Conservation (phyloP, 352 stramenopile genomes). For the Thraustochytrium striatum region DNA sequence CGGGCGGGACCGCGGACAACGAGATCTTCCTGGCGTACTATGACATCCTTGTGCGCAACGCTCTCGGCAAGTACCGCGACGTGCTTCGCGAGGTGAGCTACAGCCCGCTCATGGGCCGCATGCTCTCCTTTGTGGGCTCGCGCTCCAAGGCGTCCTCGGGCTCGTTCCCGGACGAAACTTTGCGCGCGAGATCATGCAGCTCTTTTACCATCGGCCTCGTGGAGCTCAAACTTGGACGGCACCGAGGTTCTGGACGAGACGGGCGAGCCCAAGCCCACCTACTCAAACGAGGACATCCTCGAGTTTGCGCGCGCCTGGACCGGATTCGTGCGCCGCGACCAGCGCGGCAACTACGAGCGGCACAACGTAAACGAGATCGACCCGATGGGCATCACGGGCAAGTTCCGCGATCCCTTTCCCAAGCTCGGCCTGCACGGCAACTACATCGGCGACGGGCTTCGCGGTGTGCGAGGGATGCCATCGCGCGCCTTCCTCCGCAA, state of each 20-base stretch:
- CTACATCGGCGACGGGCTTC: slow-evolving; percentile 63
- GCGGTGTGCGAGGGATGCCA: slow-evolving; percentile 61
- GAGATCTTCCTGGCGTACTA: slow-evolving; percentile 63
- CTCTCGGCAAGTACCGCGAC: slow-evolving; percentile 66
- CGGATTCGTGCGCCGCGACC: slow-evolving; percentile 58
- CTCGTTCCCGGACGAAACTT: slow-evolving; percentile 62
- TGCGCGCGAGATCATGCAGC: slow-evolving; percentile 62
- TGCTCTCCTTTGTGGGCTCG: slow-evolving; percentile 60
- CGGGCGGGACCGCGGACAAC: slow-evolving; percentile 47
- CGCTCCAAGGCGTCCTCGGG: slow-evolving; percentile 56
- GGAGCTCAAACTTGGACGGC: slow-evolving; percentile 60
- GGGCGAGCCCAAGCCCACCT: slow-evolving; percentile 54
- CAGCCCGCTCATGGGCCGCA: slow-evolving; percentile 64
- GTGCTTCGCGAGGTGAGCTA: slow-evolving; percentile 64
- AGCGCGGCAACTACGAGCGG: slow-evolving; percentile 55
- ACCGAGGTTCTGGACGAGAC: slow-evolving; percentile 53
- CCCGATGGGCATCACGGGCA: slow-evolving; percentile 59
- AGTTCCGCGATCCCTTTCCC: slow-evolving; percentile 61
- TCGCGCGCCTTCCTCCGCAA: slow-evolving; percentile 58
- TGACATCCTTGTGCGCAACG: slow-evolving; percentile 65
- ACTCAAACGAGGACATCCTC: slow-evolving; percentile 61
- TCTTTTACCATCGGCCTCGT: slow-evolving; percentile 63
- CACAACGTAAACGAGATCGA: slow-evolving; percentile 55
- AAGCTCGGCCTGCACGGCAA: slow-evolving; percentile 60
- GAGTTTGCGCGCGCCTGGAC: slow-evolving; percentile 63